These are phyloP conservation scores for Phytophthora palmivora DNA, from an alignment of 352 stramenopile species.

Conservation along the genomic window DNA sequence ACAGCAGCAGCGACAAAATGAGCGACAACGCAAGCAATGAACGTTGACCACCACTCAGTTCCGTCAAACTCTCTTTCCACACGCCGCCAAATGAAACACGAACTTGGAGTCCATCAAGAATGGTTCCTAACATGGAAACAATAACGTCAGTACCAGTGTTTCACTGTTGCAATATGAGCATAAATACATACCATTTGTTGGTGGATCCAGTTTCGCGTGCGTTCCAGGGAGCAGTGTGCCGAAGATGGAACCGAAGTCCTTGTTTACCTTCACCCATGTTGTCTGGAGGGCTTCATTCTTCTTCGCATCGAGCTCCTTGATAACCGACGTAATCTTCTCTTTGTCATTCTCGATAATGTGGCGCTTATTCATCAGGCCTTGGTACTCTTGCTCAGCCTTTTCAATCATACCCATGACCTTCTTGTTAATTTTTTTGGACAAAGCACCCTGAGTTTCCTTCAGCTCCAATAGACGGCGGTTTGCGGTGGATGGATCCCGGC, in stretches of 20 bases:
- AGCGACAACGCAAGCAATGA: conserved; percentile 99
- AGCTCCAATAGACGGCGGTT: conserved; percentile 91
- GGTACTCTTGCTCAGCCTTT: conserved; percentile 99
- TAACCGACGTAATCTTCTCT: conserved; percentile 99
- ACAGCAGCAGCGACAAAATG: conserved; percentile 98
- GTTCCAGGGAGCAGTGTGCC: conserved; percentile 97
- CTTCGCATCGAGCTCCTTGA: conserved; percentile 99
- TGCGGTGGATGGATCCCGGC: conserved; percentile 85
- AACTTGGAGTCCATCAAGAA: conserved; percentile 96
- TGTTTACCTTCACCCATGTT: conserved; percentile 99
- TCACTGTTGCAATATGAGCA: not conserved
- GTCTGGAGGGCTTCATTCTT: conserved; percentile 97
- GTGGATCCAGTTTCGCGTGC: conserved; percentile 97
- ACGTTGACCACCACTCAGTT: conserved; percentile 98
- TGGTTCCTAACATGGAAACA: conserved; percentile 56
- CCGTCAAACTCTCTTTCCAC: conserved; percentile 99
- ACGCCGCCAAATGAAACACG: conserved; percentile 99
- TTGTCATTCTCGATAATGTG: conserved; percentile 99
- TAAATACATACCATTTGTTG: conserved; percentile 79
- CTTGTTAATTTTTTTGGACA: conserved; percentile 99
- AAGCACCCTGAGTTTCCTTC: conserved; percentile 92
- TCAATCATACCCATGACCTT: conserved; percentile 99
- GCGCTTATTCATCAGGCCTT: conserved; percentile 97
- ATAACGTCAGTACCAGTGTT: conserved; percentile 13
- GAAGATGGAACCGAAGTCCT: conserved; percentile 99